phyloP scores from a whole-genome alignment of 495 filamentous ascomycete species.

The Neurospora intermedia region DNA sequence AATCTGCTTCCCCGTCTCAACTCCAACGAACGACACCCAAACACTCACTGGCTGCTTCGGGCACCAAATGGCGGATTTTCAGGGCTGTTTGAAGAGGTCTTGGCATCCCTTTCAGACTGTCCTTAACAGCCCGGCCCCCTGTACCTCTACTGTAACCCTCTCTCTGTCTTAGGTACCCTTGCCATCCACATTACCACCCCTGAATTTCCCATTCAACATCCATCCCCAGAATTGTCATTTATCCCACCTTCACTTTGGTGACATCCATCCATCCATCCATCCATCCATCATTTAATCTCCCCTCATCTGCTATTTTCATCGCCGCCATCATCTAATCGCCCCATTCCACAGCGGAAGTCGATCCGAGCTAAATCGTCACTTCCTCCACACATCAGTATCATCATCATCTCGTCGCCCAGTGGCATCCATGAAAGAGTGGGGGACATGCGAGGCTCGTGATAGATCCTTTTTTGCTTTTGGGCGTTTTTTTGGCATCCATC shows the following conservation, averaged over 20 bases:
- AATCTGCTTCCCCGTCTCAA: not conserved
- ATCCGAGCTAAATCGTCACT: not conserved
- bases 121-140: no score
- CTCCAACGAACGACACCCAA: not conserved
- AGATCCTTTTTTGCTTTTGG: not conserved
- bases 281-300: no score
- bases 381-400: not conserved
- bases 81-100: not conserved
- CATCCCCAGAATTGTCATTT: not conserved
- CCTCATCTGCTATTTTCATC: not conserved
- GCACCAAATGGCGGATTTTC: not conserved
- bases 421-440: not conserved
- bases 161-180: not conserved
- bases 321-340: not conserved
- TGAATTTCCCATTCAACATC: not conserved
- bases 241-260: not conserved
- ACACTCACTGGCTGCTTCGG: not conserved
- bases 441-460: not conserved
- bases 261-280: no score
- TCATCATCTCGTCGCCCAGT: not conserved
- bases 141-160: not conserved
- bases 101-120: not conserved
- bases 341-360: not conserved
- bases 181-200: not conserved
- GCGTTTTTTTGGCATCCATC: no score